Evolutionary conservation across 768 basidiomycete species (phyloP), one percentile per base, ranked within the genome.

Genomic region (Leccinum longicurvipes): DNA sequence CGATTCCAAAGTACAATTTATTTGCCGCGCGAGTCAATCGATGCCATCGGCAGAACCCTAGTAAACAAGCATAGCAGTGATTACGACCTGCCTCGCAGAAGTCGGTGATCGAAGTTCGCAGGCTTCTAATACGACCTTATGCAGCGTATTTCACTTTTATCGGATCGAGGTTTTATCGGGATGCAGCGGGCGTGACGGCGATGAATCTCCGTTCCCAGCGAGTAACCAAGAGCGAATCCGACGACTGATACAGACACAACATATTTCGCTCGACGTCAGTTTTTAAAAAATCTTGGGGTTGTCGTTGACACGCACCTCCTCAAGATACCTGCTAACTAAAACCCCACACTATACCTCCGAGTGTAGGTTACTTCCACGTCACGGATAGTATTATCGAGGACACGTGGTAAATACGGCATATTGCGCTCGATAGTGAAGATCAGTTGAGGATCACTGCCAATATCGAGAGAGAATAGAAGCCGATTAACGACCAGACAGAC

Each of bases 11-110:
- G 29, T 41, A 53, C 53, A 45, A 55, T 56, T 32, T 19, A 10
- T n/a, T 21, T 7, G 50, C 60, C 59, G 60, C 65, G 46, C 53
- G 31, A 60, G 58, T 60, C 58, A 65, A 63, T 69, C 67, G 63
- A 69, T 68, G 67, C 63, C 65, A 67, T 67, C 62, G 65, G 67
- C 60, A 55, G 66, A 67, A 67, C 57, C 56, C 25, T 48, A 17
- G 42, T 41, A 9, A 45, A 44, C 47, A 44, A 55, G 55, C 28
- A 54, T 29, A 56, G 39, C 52, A 59, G 36, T 55, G 54, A 65
- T 63, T 48, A 57, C 52, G 56, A 49, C 50, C 51, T 53, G 17
- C 56, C 51, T 61, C 50, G 57, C 55, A 54, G 50, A 66, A 59
- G 56, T 47, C 44, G 48, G 48, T 39, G 25, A 50, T 64, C 57